phyloP scores from a whole-genome alignment of 2,329 filamentous ascomycete species.

The Grosmannia huntii region DNA sequence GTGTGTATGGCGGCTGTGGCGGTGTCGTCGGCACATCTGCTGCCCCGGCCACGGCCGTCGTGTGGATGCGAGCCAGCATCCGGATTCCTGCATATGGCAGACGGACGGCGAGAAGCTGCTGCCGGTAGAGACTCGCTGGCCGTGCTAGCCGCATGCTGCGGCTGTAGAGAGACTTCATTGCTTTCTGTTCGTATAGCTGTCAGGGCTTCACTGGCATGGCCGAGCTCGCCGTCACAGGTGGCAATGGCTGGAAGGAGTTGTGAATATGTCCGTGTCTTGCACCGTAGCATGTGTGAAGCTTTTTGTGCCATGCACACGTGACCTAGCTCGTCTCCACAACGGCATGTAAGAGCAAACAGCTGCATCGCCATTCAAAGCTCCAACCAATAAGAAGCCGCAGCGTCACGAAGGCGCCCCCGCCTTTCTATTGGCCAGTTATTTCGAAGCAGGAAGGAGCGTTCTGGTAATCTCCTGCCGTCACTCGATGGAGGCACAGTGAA shows the following conservation, averaged over 20 bases:
- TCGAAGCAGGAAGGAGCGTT: too few relatives aligned
- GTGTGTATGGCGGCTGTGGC: conserved; percentile 34
- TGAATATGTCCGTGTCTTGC: background rate
- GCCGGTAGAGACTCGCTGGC: background rate
- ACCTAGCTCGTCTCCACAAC: background rate
- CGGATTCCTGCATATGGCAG: background rate
- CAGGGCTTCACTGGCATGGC: background rate
- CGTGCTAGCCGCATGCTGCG: background rate
- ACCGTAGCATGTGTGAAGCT: background rate
- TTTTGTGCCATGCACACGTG: background rate
- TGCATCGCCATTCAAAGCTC: background rate
- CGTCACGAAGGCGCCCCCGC: background rate
- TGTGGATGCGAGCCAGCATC: background rate
- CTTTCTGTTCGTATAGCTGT: background rate
- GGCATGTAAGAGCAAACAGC: background rate
- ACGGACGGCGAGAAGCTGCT: background rate
- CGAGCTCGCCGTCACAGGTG: background rate
- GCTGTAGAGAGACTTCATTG: background rate
- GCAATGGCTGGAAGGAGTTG: background rate
- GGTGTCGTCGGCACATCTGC: conserved; percentile 4
- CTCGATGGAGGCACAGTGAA: background rate
- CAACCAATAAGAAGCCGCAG: background rate
- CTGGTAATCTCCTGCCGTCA: too few relatives aligned
- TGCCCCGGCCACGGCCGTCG: background rate
- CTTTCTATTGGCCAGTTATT: background rate